A percentile compares a stretch with the other conserved stretches of the same genome.
phyloP scores from a whole-genome alignment of 495 filamentous ascomycete species.

The Thozetella sp. region DNA sequence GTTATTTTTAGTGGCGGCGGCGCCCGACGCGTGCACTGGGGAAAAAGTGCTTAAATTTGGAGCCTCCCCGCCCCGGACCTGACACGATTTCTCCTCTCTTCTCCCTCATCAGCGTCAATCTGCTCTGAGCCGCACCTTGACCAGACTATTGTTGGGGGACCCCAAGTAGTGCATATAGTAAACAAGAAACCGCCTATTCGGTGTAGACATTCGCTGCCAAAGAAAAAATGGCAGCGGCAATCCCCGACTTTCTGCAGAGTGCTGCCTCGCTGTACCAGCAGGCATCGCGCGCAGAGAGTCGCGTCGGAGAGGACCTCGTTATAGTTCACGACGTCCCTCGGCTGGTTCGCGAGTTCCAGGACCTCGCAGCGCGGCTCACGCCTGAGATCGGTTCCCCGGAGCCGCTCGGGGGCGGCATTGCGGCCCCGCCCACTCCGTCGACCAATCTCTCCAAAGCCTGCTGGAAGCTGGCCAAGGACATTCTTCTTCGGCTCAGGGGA shows the following conservation, averaged over 20 bases:
- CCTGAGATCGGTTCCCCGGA: not conserved
- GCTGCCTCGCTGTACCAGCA: not conserved
- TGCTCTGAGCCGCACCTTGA: too few relatives aligned
- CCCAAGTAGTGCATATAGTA: too few relatives aligned
- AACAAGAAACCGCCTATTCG: too few relatives aligned
- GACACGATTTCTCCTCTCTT: too few relatives aligned
- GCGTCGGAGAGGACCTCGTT: not conserved
- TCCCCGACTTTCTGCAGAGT: not conserved
- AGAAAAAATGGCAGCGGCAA: constrained; percentile 1
- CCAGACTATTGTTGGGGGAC: too few relatives aligned
- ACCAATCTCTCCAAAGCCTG: not conserved
- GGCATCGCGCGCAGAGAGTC: not conserved
- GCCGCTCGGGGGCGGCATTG: not conserved
- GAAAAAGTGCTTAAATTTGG: too few relatives aligned
- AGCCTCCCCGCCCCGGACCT: too few relatives aligned
- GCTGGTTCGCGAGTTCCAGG: not conserved
- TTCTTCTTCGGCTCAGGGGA: not conserved
- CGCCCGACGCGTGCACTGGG: too few relatives aligned
- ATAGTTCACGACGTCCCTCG: not conserved
- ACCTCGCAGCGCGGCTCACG: not conserved
- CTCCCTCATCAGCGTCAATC: too few relatives aligned
- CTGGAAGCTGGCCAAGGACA: not conserved
- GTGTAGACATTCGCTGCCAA: too few relatives aligned
- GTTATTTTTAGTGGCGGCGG: too few relatives aligned
- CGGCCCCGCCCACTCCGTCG: not conserved